Conservation (phyloP, 257 asterid species). For the Salvia rosmarinus region DNA sequence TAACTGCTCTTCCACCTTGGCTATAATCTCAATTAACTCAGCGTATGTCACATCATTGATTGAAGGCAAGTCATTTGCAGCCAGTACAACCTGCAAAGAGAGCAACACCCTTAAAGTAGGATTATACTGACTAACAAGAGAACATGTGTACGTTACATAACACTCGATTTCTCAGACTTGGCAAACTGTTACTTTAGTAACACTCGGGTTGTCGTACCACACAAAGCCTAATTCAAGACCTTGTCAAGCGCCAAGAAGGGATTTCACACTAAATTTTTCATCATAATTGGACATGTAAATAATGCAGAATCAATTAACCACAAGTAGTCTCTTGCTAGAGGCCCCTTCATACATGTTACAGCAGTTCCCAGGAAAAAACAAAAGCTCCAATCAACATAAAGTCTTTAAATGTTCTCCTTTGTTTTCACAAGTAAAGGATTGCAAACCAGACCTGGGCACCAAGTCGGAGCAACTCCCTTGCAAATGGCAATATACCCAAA, state of each 20-base stretch:
- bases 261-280: background rate
- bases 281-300: conserved; percentile 23
- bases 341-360: conserved; percentile 17
- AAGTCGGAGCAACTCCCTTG: conserved; percentile 82
- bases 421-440: conserved; percentile 27
- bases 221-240: conserved; percentile 10
- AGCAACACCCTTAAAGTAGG: conserved; percentile 22
- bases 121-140: conserved; percentile 11
- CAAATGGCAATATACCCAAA: conserved; percentile 92
- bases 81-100: conserved; percentile 77
- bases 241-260: conserved; percentile 1
- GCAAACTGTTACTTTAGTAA: background rate
- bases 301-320: conserved; percentile 4
- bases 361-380: conserved; percentile 2
- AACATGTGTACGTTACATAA: conserved; percentile 16
- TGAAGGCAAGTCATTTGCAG: conserved; percentile 93
- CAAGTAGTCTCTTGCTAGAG: conserved; percentile 18
- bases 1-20: conserved; percentile 57
- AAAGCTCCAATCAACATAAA: conserved; percentile 18
- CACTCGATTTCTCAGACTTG: background rate
- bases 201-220: background rate
- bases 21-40: conserved; percentile 76
- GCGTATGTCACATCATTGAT: conserved; percentile 83
- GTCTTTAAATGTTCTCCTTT: background rate
- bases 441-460: conserved; percentile 75